Evolutionary conservation across 1,139 yeast genomes (phyloP).

Genomic region (Zygosaccharomyces pseudobailii): DNA sequence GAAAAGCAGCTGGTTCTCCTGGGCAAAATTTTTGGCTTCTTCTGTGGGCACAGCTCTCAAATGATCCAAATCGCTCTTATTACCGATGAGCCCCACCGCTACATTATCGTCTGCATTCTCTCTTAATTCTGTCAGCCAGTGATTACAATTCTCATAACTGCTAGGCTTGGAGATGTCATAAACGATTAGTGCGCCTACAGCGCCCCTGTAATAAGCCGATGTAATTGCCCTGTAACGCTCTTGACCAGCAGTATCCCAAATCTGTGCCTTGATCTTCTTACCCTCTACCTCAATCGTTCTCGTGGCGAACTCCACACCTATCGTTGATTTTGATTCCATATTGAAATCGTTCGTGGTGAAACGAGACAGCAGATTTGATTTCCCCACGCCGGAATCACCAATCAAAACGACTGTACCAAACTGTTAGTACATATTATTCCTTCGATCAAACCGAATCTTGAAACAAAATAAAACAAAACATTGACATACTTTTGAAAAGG

Average conservation of each 20-base stretch:
- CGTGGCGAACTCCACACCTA: constrained; percentile 98
- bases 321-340: constrained; percentile 88
- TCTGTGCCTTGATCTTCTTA: constrained; percentile 93
- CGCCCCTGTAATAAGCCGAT: constrained; percentile 95
- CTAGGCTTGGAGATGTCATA: constrained; percentile 93
- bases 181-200: constrained; percentile 93
- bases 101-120: constrained; percentile 97
- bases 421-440: constrained; percentile 7
- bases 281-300: constrained; percentile 93
- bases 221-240: constrained; percentile 98
- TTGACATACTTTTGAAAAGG: constrained; percentile 68
- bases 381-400: constrained; percentile 98
- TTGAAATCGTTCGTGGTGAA: constrained; percentile 95
- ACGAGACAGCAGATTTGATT: constrained; percentile 86
- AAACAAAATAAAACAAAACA: too few species aligned
- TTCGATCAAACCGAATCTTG: background rate
- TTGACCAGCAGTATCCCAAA: constrained; percentile 99
- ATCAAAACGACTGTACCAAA: constrained; percentile 63
- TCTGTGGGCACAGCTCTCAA: constrained; percentile 96
- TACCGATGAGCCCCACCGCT: constrained; percentile 93
- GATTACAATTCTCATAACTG: constrained; percentile 85
- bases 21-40: constrained; percentile 92
- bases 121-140: constrained; percentile 93
- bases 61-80: constrained; percentile 93
- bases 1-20: constrained; percentile 85